Evolutionary conservation across 2,329 filamentous ascomycete genomes (phyloP), one percentile per base, ranked within the genome.

Genomic region (Colletotrichum liaoningense): DNA sequence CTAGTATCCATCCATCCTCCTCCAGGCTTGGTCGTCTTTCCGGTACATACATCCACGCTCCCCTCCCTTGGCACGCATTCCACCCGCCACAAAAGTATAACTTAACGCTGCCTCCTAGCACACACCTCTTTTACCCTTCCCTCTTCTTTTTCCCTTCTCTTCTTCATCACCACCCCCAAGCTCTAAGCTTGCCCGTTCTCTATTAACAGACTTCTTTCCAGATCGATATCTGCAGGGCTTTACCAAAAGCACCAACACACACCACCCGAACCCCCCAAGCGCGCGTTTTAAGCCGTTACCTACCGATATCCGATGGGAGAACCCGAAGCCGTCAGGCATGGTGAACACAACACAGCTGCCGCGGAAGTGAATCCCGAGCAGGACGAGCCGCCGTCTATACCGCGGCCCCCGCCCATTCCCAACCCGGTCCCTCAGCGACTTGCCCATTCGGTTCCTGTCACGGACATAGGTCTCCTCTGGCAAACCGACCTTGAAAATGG

Each of bases 401-500:
- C 62, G 49, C 65, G 69, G 63, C 74, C 73, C 60, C 69, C 74
- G 66, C 66, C 64, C 69, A 76, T 66, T 54, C 67, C 63, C 8
- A 68, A 62, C 63, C 62, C 63, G 33, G 67, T 68, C 69, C 73
- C 58, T 54, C 71, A 73, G 16, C 67, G 71, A 46, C 67, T 67
- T 52, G 76, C 82, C 59, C 80, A 84, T 72, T 73, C 75, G 16
- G 66, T 77, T 22, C 63, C 74, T 49, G 74, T 75, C 57, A 63
- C 67, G 68, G 76, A 80, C 72, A 75, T 83, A 76, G 80, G 80
- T 71, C 72, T 72, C 35, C 76, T 80, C 62, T 82, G 88, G 77
- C 79, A 81, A 71, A 86, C 87, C 74, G 80, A 85, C 77, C 76
- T 83, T 74, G 79, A 85, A 68, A 79, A 93, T 92, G 93, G 93